Conservation (phyloP, 805 yeast species). For the Cyberlindnera saturnus region DNA sequence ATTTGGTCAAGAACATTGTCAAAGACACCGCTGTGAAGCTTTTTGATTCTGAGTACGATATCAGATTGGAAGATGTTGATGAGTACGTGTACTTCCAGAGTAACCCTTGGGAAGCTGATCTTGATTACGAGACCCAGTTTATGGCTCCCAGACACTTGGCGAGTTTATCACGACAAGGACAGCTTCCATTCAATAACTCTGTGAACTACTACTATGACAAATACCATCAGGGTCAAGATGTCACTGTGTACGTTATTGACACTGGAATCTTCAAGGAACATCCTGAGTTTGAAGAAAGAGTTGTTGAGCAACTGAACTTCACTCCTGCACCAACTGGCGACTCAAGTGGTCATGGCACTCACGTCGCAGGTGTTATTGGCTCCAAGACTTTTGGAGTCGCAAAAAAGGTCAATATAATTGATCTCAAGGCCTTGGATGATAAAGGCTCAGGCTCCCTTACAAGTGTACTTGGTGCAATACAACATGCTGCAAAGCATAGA, state of each 20-base stretch:
- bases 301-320: constrained; percentile 52
- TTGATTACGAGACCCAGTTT: constrained; percentile 26
- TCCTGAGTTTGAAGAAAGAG: constrained; percentile 62
- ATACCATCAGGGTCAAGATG: constrained; percentile 46
- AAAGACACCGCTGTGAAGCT: constrained; percentile 61
- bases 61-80: constrained; percentile 8
- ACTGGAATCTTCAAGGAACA: constrained; percentile 68
- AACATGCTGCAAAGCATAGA: constrained; percentile 60
- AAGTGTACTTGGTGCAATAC: constrained; percentile 59
- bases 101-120: not conserved
- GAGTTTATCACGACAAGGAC: constrained; percentile 47
- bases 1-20: constrained; percentile 60
- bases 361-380: constrained; percentile 85
- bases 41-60: constrained; percentile 30
- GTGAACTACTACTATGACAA: constrained; percentile 44
- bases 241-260: constrained; percentile 74
- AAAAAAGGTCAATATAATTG: constrained; percentile 57
- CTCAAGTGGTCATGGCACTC: constrained; percentile 85
- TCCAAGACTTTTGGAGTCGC: constrained; percentile 80
- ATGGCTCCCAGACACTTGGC: constrained; percentile 66
- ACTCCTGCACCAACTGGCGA: constrained; percentile 61
- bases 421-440: constrained; percentile 66
- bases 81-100: not conserved
- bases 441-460: constrained; percentile 68
- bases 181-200: constrained; percentile 25